Conservation (phyloP, 352 stramenopile genomes). For the Globisporangium apiculatum region DNA sequence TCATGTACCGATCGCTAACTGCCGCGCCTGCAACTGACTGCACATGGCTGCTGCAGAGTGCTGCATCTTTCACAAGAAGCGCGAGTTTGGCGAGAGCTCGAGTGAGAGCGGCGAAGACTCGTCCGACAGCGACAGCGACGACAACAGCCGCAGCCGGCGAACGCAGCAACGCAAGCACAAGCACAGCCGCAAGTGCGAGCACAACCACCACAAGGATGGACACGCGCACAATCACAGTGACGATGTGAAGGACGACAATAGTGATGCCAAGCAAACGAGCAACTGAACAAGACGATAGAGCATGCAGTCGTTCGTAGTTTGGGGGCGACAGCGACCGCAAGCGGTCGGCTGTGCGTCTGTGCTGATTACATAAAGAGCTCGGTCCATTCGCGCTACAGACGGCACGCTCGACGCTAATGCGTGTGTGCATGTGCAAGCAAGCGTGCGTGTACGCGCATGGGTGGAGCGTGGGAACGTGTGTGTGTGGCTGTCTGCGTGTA, state of each 20-base stretch:
- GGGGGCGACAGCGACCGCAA: not conserved
- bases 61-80: conserved; percentile 93
- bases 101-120: conserved; percentile 86
- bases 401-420: not conserved
- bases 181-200: conserved; percentile 8
- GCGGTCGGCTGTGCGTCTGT: not conserved
- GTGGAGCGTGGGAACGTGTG: not conserved
- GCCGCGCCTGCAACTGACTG: too few relatives aligned
- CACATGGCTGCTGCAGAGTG: conserved; percentile 44
- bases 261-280: not conserved
- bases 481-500: not conserved
- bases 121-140: conserved; percentile 23
- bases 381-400: too few relatives aligned
- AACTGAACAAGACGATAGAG: not conserved
- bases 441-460: not conserved
- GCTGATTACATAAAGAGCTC: not conserved
- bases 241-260: not conserved
- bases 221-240: not conserved
- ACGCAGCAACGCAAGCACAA: conserved; percentile 6
- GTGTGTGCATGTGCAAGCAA: not conserved
- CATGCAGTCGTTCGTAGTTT: too few relatives aligned
- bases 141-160: conserved; percentile 3
- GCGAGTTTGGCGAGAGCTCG: conserved; percentile 87
- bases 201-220: conserved; percentile 4
- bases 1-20: not conserved